Evolutionary conservation across 2,329 filamentous ascomycete species (phyloP).

Genomic region (Teratosphaeria pseudoeucalypti): DNA sequence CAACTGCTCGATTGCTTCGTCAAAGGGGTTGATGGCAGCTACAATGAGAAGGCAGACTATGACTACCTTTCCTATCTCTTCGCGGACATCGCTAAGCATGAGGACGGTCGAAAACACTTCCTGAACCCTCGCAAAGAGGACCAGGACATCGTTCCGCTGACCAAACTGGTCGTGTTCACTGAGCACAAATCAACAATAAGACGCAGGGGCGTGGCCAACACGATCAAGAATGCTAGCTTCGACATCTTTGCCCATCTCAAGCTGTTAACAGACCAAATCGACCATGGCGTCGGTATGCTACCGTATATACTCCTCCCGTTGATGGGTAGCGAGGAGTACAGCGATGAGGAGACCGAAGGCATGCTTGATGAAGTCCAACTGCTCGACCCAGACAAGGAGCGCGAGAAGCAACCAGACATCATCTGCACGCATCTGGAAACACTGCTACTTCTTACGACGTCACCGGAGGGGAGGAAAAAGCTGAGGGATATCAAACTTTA

Average conservation of each 20-base stretch:
- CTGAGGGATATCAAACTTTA: slow-evolving; percentile 75
- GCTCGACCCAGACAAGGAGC: slow-evolving; percentile 76
- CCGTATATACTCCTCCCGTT: slow-evolving; percentile 85
- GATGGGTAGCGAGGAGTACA: slow-evolving; percentile 77
- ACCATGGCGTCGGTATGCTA: slow-evolving; percentile 59
- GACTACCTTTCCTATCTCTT: slow-evolving; percentile 94
- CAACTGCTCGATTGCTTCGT: slow-evolving; percentile 95
- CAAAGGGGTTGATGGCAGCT: slow-evolving; percentile 69
- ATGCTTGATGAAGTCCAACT: slow-evolving; percentile 90
- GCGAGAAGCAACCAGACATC: slow-evolving; percentile 66
- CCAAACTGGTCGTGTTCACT: slow-evolving; percentile 89
- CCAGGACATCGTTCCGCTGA: slow-evolving; percentile 66
- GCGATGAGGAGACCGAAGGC: slow-evolving; percentile 70
- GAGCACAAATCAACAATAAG: slow-evolving; percentile 76
- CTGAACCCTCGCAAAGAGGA: slow-evolving; percentile 66
- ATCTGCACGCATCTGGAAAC: slow-evolving; percentile 85
- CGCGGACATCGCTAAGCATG: slow-evolving; percentile 72
- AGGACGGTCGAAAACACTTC: slow-evolving; percentile 64
- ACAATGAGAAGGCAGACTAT: slow-evolving; percentile 77
- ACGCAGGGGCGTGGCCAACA: slow-evolving; percentile 86
- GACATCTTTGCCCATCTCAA: slow-evolving; percentile 61
- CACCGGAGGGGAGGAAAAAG: slow-evolving; percentile 60
- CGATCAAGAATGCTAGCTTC: slow-evolving; percentile 90
- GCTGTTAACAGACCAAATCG: slow-evolving; percentile 7
- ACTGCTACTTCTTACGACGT: slow-evolving; percentile 70